Base-by-base conservation (phyloP, 1,139 yeast species). In the Protomyces gravidus region DNA sequence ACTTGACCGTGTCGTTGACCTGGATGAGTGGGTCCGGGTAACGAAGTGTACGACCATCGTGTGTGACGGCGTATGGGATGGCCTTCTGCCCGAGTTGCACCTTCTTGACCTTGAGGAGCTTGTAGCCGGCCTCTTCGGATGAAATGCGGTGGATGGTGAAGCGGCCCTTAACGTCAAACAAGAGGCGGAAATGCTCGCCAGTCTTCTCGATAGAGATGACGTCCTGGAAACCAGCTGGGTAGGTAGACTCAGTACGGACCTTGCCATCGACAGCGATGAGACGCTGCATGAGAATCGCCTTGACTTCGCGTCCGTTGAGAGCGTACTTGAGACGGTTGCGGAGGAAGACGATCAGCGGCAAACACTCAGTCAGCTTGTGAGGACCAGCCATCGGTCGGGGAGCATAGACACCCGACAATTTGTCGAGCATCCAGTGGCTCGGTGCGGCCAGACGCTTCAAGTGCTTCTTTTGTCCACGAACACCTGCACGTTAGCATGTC, bases 391-490 rank as follows among this genome's bases (percentile, higher is more conserved):
- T 89, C 76, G 97, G 96, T 84, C 97, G 90, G 82, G 98, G 98
- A 70, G 98, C 98, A 79, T 92, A 92, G 76, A 89, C 83, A 76
- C 99, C 99, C 78, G 97, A 87, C 82, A 94, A 84, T 83, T 94
- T 94, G 95, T 92, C 98, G 84, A 94, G 87, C 95, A 94, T 88
- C 98, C 98, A 94, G 86, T 94, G 98, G 83, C 90, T 86, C 83
- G 99, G 99, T 77, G 97, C 97, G 77, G 96, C 95, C 79, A 89
- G 84, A 83, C 96, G 87, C 86, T 89, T 89, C 79, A 89, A 83
- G 78, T 89, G 97, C 85, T 89, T 89, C 90, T 89, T 89, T 82
- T 56, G 62, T 32, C 62, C 62, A 27, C 62, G 53, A 48, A 36
- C 42, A 36, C 42, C 42, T 36, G 21, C 28, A 28, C 32, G 32